Evolutionary conservation across 768 basidiomycete genomes (phyloP).

Genomic region (Rhodosporidiobolus odoratus): DNA sequence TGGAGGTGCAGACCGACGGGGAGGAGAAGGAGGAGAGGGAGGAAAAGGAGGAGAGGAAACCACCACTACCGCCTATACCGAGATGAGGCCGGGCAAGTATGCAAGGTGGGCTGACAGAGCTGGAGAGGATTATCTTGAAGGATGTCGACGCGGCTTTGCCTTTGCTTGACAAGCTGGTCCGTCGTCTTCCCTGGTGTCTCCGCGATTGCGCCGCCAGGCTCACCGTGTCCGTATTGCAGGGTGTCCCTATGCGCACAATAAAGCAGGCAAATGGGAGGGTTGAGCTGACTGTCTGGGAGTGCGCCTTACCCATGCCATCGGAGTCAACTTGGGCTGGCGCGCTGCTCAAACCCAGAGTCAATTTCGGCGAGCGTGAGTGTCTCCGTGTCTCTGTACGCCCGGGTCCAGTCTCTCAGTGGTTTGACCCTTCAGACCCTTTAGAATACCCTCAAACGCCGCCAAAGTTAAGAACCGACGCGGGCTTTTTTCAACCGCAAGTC

Average conservation of each 20-base stretch:
- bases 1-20: neutral
- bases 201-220: too few relatives aligned
- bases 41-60: neutral
- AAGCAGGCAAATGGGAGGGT: neutral
- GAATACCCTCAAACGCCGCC: neutral
- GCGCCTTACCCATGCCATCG: too few relatives aligned
- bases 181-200: neutral
- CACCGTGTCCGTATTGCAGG: too few relatives aligned
- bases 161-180: constrained; percentile 1
- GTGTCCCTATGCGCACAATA: neutral
- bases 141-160: constrained; percentile 5
- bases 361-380: too few relatives aligned
- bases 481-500: constrained; percentile 3
- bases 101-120: neutral
- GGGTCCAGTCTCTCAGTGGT: too few relatives aligned
- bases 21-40: neutral
- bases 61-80: neutral
- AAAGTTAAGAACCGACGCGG: neutral
- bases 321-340: too few relatives aligned
- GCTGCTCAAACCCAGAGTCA: too few relatives aligned
- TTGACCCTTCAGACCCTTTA: too few relatives aligned
- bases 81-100: neutral
- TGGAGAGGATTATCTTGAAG: neutral
- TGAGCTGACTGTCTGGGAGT: too few relatives aligned
- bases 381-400: too few relatives aligned